These are phyloP conservation scores for Calonectria pseudoturangicola DNA, from an alignment of 2,329 filamentous ascomycete species.

Conservation along the genomic window DNA sequence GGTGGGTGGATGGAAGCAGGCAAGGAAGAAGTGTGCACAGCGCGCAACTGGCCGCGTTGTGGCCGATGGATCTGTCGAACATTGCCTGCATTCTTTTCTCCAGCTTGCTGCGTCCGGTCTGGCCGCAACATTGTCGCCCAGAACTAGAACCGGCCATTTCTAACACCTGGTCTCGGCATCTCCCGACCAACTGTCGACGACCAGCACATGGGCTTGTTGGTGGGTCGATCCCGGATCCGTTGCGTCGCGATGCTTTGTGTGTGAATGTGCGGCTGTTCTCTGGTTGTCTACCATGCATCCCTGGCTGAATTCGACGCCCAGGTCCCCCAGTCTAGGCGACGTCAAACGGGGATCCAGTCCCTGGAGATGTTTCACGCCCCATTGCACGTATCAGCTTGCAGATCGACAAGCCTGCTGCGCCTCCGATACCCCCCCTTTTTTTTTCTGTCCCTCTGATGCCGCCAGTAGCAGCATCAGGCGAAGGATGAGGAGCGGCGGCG, in stretches of 20 bases:
- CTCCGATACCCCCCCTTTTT: slow-evolving; percentile 43
- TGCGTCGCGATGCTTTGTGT: slow-evolving; percentile 42
- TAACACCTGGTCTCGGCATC: slow-evolving; percentile 50
- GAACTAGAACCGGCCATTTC: slow-evolving; percentile 36
- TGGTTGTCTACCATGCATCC: slow-evolving; percentile 44
- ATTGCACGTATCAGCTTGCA: slow-evolving; percentile 51
- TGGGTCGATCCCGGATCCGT: slow-evolving; percentile 43
- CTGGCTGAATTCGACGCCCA: slow-evolving; percentile 49
- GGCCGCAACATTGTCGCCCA: slow-evolving; percentile 34
- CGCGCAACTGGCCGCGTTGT: slow-evolving; percentile 18
- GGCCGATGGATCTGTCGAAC: slow-evolving; percentile 32
- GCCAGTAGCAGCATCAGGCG: slow-evolving; percentile 41
- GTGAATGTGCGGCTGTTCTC: slow-evolving; percentile 42
- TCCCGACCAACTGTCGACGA: slow-evolving; percentile 49
- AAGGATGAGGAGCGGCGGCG: slow-evolving; percentile 42
- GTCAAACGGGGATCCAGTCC: slow-evolving; percentile 46
- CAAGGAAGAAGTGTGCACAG: slow-evolving; percentile 21
- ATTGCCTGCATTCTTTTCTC: slow-evolving; percentile 29
- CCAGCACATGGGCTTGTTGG: slow-evolving; percentile 44
- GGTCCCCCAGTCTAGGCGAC: slow-evolving; percentile 38
- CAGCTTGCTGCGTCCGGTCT: slow-evolving; percentile 35
- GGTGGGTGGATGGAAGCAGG: too few relatives aligned
- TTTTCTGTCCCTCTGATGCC: slow-evolving; percentile 20
- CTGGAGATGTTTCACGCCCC: slow-evolving; percentile 50
- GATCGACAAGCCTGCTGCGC: slow-evolving; percentile 50